A percentile compares a stretch with the other conserved stretches of the same genome.
These are phyloP conservation scores for Lonicera japonica DNA, from an alignment of 129 eudicot genomes.

Conservation along the genomic window DNA sequence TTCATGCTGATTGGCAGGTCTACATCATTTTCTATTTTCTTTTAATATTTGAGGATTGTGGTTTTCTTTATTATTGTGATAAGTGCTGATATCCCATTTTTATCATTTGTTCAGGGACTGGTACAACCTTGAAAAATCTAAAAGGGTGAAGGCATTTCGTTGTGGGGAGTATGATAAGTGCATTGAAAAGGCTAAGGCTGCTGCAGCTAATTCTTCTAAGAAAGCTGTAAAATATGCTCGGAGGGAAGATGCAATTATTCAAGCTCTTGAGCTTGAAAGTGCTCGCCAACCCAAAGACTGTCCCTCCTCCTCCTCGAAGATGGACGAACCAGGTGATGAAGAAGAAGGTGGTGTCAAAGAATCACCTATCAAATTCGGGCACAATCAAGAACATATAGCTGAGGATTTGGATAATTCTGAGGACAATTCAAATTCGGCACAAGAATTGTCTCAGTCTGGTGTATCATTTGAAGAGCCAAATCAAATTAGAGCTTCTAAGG, in stretches of 20 bases:
- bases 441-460: conserved; percentile 50
- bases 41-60: no score
- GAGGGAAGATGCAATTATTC: conserved; percentile 72
- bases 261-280: conserved; percentile 79
- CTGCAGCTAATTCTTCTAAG: conserved; percentile 42
- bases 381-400: conserved; percentile 25
- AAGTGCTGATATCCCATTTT: background rate
- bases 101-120: conserved; percentile 60
- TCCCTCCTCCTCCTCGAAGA: conserved; percentile 14
- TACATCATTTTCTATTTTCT: no score
- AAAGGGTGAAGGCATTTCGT: conserved; percentile 77
- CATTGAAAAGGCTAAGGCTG: conserved; percentile 59
- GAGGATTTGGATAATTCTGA: conserved; percentile 41
- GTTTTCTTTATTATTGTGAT: background rate
- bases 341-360: conserved; percentile 10
- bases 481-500: conserved; percentile 17
- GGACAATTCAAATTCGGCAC: conserved; percentile 43
- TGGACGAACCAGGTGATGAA: conserved; percentile 17
- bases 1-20: no score
- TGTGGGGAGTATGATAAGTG: conserved; percentile 77
- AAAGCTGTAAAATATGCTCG: conserved; percentile 57
- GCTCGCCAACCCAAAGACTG: conserved; percentile 29
- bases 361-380: conserved; percentile 22
- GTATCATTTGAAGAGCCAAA: conserved; percentile 44
- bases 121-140: conserved; percentile 78